Base-by-base conservation (phyloP, 352 stramenopile species). In the Phytophthora hybrid region DNA sequence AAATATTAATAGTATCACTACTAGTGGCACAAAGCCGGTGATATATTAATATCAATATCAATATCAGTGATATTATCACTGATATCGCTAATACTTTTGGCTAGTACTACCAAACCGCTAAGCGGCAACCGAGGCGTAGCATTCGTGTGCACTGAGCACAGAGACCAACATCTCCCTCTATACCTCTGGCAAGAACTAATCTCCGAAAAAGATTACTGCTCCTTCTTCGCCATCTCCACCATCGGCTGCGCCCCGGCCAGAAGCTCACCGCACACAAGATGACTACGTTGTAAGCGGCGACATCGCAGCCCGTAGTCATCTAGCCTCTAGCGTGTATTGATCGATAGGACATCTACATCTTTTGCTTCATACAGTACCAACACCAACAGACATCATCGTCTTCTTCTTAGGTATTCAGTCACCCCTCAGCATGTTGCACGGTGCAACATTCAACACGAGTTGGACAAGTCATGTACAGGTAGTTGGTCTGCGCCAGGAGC, bases 261-360 rank as follows among this genome's bases (percentile, higher is more conserved):
- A 95, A 91, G 75, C 83, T 95, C 66, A 74, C 82, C 47, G 88
- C 86, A 19, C 88, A 86, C 77, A 95, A 95, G 76, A 95, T 95
- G 88, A 93, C 86, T 59, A 91, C 93, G 60, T 93, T 88, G 74
- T 93, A 93, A 90, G 73, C 57, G 66, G 55, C 44, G 32, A 11
- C 7, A 10, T 37, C 7, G 32, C 9, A 37, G 37, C 11, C 37
- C 16, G 37, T 41, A 32, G 9, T 44, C 3, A 59, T 26, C 51
- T 63, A 53, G 62, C 23, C 29, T 47, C 54, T 65, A 73, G 59
- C 26, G 68, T 67, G 47, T 70, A 76, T 69, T 63, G 19, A 77
- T 68, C 66, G 7, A 66, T 69, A 66, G 34, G 72, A 60, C 72
- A 76, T 78, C 66, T 78, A 76, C 23, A 75, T 78, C 72, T 73